Base-by-base conservation (phyloP, 225 moss, liverwort and hornwort genomes). In the Straminergon stramineum region DNA sequence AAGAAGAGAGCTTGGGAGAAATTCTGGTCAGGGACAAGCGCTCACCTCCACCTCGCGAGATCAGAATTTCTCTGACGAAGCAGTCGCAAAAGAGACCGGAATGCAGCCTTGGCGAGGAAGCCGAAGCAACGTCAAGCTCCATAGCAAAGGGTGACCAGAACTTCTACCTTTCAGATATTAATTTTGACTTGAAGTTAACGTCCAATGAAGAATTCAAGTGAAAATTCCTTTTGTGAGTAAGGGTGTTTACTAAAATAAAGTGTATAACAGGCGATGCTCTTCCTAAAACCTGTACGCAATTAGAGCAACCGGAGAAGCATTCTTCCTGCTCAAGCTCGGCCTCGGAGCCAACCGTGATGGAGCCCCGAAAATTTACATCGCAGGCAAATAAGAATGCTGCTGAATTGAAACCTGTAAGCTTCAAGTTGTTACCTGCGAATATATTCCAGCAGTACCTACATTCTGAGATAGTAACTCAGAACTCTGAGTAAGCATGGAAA, bases 351-450 rank as follows among this genome's bases (percentile, higher is more conserved):
- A 89, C 35, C 41, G 68, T 45, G 37, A 57, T 39, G 61, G 91
- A 85, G 22, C 64, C 56, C 56, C 56, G 43, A 69, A 86, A 81
- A 35, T 80, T 56, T 58, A 15, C 84, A 61, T 81, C 58, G 10
- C 88, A 84, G 55, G 80, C 77, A 65, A 81, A 76, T 27, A 92
- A 90, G 60, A 91, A 90, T 66, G 81, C 88, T 81, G 92, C 92
- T 86, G 91, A 89, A 87, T 76, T 94, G 39, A 94, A 91, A 91
- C 94, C 92, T 73, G 94, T 94, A 88, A 90, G 92, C 55, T 85
- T 82, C 77, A 70, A 87, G 67, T 82, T 83, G 17, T n/a, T 91
- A 43, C 27, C n/a, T 48, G 15, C 71, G 17, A 82, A 53, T 51
- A 39, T 21, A 76, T 26, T 67, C 61, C 69, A 85, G 52, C 58